Conservation (phyloP, 2,329 filamentous ascomycete species). For the Tolypocladium pustulatum region DNA sequence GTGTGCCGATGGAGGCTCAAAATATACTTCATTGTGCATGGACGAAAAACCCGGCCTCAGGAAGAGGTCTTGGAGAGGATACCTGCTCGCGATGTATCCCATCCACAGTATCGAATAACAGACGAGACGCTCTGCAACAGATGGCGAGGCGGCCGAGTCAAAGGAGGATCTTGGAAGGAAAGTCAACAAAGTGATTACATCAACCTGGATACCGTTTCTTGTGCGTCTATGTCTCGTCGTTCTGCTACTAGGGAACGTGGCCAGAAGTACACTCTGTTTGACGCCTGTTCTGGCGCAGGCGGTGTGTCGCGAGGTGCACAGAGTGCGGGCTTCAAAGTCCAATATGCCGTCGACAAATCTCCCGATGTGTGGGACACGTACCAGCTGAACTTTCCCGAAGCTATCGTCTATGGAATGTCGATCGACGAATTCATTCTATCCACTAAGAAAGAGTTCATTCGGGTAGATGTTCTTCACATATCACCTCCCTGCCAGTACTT, state of each 20-base stretch:
- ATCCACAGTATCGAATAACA: slow-evolving; percentile 14
- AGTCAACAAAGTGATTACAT: background rate
- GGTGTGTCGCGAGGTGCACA: slow-evolving; percentile 58
- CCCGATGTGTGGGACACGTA: slow-evolving; percentile 47
- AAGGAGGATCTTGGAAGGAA: slow-evolving; percentile 19
- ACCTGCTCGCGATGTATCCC: slow-evolving; percentile 15
- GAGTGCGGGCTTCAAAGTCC: slow-evolving; percentile 44
- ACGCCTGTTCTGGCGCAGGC: slow-evolving; percentile 64
- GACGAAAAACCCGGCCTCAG: slow-evolving; percentile 11
- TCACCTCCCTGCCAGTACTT: slow-evolving; percentile 72
- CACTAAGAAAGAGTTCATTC: slow-evolving; percentile 17
- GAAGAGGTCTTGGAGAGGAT: slow-evolving; percentile 28
- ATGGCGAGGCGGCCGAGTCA: slow-evolving; percentile 17
- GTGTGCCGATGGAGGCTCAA: slow-evolving; percentile 41
- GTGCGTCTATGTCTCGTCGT: background rate
- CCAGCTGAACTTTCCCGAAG: slow-evolving; percentile 42
- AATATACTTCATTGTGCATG: slow-evolving; percentile 12
- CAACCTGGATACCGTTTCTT: background rate
- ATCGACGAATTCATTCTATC: slow-evolving; percentile 37
- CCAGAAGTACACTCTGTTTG: slow-evolving; percentile 55
- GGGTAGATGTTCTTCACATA: slow-evolving; percentile 61
- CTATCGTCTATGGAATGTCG: slow-evolving; percentile 35
- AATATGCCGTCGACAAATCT: slow-evolving; percentile 55
- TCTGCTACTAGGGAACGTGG: slow-evolving; percentile 5
- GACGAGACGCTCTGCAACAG: slow-evolving; percentile 22